phyloP scores from a whole-genome alignment of 78 protist species.

The Speleostelium caveatum region DNA sequence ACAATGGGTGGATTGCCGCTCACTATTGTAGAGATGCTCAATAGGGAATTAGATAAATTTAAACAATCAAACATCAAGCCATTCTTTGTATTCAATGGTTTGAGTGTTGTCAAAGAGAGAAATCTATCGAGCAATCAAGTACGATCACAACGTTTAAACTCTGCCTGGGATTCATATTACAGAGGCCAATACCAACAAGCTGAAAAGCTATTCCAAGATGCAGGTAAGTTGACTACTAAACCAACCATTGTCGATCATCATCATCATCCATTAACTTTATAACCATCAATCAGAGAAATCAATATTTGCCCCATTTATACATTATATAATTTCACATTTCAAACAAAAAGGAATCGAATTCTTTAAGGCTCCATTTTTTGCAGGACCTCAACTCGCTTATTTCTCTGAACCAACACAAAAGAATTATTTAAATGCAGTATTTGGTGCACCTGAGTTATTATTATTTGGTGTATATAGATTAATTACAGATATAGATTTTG shows the following conservation, averaged over 20 bases:
- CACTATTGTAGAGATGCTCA: constrained; percentile 12
- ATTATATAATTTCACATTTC: constrained; percentile 32
- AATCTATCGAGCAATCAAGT: not conserved
- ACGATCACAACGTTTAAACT: constrained; percentile 18
- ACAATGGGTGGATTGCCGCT: constrained; percentile 78
- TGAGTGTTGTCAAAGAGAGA: constrained; percentile 23
- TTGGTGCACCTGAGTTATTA: constrained; percentile 45
- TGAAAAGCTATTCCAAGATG: constrained; percentile 50
- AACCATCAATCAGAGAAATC: constrained; percentile 12
- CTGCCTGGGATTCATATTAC: constrained; percentile 74
- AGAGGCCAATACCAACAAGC: constrained; percentile 31
- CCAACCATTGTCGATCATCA: too few relatives aligned
- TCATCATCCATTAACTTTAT: not conserved
- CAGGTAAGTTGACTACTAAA: not conserved
- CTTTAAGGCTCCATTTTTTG: constrained; percentile 61
- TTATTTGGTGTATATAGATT: constrained; percentile 72
- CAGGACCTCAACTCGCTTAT: constrained; percentile 53
- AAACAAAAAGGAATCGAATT: constrained; percentile 48
- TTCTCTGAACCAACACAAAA: constrained; percentile 69
- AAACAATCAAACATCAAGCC: constrained; percentile 70
- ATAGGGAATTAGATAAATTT: constrained; percentile 58
- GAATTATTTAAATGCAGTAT: constrained; percentile 74
- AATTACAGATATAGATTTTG: constrained; percentile 70
- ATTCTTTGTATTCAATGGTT: constrained; percentile 68
- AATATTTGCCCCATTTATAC: constrained; percentile 39